Evolutionary conservation across 75 land plant species (phyloP).

Genomic region (Pseudotsuga menziesii): DNA sequence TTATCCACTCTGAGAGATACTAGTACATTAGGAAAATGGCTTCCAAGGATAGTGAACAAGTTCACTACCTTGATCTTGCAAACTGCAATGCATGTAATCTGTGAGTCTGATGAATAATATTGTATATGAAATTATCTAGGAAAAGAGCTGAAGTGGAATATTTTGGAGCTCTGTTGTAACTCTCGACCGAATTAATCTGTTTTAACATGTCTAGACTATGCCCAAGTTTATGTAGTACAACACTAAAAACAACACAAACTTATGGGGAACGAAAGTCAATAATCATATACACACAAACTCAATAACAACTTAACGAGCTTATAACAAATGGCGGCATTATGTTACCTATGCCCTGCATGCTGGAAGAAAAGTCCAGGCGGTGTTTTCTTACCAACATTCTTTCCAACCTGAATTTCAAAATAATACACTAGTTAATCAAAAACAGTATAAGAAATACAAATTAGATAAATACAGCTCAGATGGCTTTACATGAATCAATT

Average conservation of each 20-base stretch:
- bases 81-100: not conserved
- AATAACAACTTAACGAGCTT: no score
- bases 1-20: not conserved
- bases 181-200: no score
- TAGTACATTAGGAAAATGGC: not conserved
- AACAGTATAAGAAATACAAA: not conserved
- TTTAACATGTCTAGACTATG: no score
- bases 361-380: conserved; percentile 93
- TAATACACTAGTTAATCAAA: not conserved
- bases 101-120: not conserved
- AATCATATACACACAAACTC: no score
- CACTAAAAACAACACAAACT: no score
- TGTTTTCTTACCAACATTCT: conserved; percentile 30
- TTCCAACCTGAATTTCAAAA: conserved; percentile 53
- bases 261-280: no score
- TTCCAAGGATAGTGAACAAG: not conserved
- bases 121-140: not conserved
- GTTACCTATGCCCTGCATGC: conserved; percentile 95
- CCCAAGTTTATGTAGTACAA: no score
- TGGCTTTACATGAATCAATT: not conserved
- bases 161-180: no score
- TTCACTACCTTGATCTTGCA: not conserved
- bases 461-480: not conserved
- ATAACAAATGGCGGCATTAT: not conserved
- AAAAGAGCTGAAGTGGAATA: no score